A percentile compares a stretch with the other conserved stretches of the same genome.
phyloP scores from a whole-genome alignment of 2,329 filamentous ascomycete species.

The Calonectria pteridis region DNA sequence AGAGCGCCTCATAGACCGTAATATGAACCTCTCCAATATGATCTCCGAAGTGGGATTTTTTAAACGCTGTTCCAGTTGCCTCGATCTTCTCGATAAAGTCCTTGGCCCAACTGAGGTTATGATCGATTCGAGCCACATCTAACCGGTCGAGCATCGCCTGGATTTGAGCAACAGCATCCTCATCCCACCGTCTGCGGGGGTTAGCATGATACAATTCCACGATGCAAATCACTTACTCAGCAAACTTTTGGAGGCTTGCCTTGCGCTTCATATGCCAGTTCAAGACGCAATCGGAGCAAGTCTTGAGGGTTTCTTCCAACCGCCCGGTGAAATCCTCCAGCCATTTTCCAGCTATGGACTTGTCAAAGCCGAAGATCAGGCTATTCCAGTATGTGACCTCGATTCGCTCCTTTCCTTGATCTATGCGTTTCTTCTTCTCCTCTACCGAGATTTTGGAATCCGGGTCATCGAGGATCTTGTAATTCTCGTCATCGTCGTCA shows the following conservation, averaged over 20 bases:
- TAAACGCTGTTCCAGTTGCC: conserved; percentile 59
- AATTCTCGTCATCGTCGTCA: conserved; percentile 74
- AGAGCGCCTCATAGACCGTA: conserved; percentile 89
- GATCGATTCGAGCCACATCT: conserved; percentile 72
- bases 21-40: conserved; percentile 74
- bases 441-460: conserved; percentile 62
- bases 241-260: conserved; percentile 71
- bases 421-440: conserved; percentile 66
- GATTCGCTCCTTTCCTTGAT: conserved; percentile 67
- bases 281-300: conserved; percentile 78
- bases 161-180: conserved; percentile 65
- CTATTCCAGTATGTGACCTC: conserved; percentile 76
- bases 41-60: conserved; percentile 59
- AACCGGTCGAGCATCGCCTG: conserved; percentile 68
- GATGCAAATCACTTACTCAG: conserved; percentile 60
- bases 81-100: conserved; percentile 67
- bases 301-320: conserved; percentile 69
- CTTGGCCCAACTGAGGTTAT: conserved; percentile 69
- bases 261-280: conserved; percentile 80
- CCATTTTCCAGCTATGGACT: conserved; percentile 70
- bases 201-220: conserved; percentile 34
- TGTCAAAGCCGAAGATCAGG: conserved; percentile 75
- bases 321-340: conserved; percentile 69
- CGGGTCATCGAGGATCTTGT: conserved; percentile 63
- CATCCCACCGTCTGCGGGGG: conserved; percentile 56